Base-by-base conservation (phyloP, 371 early-diverging fungal species). In the Mortierella sp. region DNA sequence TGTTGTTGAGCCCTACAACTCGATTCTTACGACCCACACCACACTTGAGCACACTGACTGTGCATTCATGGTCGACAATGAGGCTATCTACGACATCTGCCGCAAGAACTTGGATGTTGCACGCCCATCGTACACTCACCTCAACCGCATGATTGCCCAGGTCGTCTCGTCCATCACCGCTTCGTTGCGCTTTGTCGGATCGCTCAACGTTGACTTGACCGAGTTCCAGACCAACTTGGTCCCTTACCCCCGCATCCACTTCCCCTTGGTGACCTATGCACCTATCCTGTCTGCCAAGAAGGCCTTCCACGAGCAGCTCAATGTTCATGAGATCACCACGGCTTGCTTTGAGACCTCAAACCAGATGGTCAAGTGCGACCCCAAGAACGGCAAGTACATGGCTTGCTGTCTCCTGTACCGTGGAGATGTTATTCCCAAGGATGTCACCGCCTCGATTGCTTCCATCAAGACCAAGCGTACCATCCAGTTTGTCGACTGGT, bases 161-260 rank as follows among this genome's bases (percentile, higher is more conserved):
- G 98, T 99, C 48, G 99, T 99, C 47, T 99, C 99, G 48, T 98
- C 99, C 66, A 98, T 99, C 88, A 99, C 99, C 56, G 98, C 99
- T 31, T 97, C 99, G 45, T 90, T 99, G 59, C 95, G 99, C 81
- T 99, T 99, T 85, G 94, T 94, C 66, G 97, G 97, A 67, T 91
- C 93, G 76, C 87, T 97, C 71, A 97, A 97, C 86, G 97, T 97
- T 54, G 97, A 97, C 79, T 82, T 97, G 84, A 95, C 94, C 73
- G 97, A 97, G 89, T 96, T 97, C 92, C 96, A 95, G 85, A 96
- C 97, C 80, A 97, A 97, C 91, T 85, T 97, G 82, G 96, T 97
- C 52, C 97, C 97, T 41, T 97, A 95, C 88, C 97, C 97, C 61
- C 91, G 94, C 80, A 94, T 94, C 82, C 95, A 97, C 88, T 97